phyloP scores from a whole-genome alignment of 139 green algal species.

The Chlamydomonas sp. region DNA sequence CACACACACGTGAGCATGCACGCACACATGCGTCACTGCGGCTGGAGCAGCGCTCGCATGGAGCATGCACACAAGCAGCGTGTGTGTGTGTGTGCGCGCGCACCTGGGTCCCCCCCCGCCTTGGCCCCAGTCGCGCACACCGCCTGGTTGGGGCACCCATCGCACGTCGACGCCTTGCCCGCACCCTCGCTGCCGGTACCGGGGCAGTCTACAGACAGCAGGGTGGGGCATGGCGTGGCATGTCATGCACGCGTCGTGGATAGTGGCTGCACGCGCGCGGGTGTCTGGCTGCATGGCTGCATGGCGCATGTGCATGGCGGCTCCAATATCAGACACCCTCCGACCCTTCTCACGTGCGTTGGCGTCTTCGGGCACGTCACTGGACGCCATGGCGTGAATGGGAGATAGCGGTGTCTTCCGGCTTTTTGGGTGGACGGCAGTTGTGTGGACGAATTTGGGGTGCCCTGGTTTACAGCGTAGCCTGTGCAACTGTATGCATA shows the following conservation, averaged over 20 bases:
- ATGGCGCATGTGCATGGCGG: too few relatives aligned
- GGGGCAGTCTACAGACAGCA: slow-evolving; percentile 62
- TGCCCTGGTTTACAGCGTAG: too few relatives aligned
- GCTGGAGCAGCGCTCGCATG: background rate
- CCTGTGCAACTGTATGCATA: too few relatives aligned
- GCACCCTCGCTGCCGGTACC: slow-evolving; percentile 68
- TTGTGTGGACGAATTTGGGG: too few relatives aligned
- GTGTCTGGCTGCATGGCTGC: too few relatives aligned
- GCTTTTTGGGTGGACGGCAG: too few relatives aligned
- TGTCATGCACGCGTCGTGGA: background rate
- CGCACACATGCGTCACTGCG: background rate
- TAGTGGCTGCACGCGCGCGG: too few relatives aligned
- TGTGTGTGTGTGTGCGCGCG: background rate
- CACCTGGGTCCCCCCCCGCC: slow-evolving; percentile 70
- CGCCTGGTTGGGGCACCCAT: slow-evolving; percentile 89
- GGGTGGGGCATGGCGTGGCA: background rate
- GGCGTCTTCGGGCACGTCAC: too few relatives aligned
- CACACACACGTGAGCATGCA: background rate
- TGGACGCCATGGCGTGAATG: too few relatives aligned
- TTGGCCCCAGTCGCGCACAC: slow-evolving; percentile 81
- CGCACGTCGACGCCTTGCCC: slow-evolving; percentile 73
- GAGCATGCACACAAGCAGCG: background rate
- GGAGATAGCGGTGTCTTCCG: too few relatives aligned
- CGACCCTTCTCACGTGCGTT: too few relatives aligned
- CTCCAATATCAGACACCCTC: too few relatives aligned